Conservation (phyloP, 352 stramenopile genomes). For the Pythium phragmiticola region DNA sequence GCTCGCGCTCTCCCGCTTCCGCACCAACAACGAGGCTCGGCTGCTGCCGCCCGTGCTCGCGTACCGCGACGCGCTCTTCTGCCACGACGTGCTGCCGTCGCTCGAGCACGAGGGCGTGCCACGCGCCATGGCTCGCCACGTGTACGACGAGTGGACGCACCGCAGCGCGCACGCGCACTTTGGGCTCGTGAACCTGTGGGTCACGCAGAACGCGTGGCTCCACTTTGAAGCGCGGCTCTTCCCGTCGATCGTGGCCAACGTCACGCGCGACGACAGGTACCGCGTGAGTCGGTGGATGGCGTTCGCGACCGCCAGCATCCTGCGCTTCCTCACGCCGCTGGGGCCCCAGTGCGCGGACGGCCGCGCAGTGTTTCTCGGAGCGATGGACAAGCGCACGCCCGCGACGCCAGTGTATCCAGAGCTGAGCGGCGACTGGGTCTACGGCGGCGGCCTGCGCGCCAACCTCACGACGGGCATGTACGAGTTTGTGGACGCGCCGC, state of each 20-base stretch:
- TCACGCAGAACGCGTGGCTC: conserved; percentile 86
- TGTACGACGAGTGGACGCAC: conserved; percentile 83
- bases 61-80: conserved; percentile 82
- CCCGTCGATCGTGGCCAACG: conserved; percentile 28
- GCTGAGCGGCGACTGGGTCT: conserved; percentile 37
- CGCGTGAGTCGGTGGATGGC: conserved; percentile 39
- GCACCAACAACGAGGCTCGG: conserved; percentile 36
- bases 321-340: conserved; percentile 50
- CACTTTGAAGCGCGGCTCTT: conserved; percentile 45
- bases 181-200: conserved; percentile 92
- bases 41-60: conserved; percentile 39
- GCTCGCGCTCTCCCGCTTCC: conserved; percentile 46
- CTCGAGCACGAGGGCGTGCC: conserved; percentile 34
- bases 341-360: neutral
- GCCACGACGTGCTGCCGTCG: conserved; percentile 69
- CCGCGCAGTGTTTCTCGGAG: conserved; percentile 30
- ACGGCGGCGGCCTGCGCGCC: conserved; percentile 35
- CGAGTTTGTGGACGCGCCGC: conserved; percentile 42
- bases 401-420: conserved; percentile 28
- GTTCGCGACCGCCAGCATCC: conserved; percentile 40
- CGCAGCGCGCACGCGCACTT: conserved; percentile 84
- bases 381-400: conserved; percentile 41
- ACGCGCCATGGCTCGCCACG: conserved; percentile 33
- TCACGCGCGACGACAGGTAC: conserved; percentile 27
- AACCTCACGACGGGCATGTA: conserved; percentile 45